A percentile compares a stretch with the other conserved stretches of the same genome.
phyloP scores from a whole-genome alignment of 306 rosid genomes.

The Malus orientalis region DNA sequence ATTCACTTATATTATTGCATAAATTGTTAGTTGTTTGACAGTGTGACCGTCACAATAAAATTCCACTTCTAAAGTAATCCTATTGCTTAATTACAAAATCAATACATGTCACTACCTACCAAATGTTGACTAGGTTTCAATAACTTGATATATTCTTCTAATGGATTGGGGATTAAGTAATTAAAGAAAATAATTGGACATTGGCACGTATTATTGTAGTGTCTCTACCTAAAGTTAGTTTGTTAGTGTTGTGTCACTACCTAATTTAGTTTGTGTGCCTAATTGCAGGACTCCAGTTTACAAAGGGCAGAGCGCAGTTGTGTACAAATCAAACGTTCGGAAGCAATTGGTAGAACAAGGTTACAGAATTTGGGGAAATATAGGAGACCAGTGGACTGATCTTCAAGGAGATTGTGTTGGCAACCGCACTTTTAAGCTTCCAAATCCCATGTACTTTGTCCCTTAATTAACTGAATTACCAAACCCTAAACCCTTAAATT shows the following conservation, averaged over 20 bases:
- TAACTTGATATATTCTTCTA: neutral
- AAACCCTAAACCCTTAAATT: neutral
- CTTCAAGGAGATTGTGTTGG: conserved; percentile 64
- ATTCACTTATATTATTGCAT: neutral
- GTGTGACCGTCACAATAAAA: neutral
- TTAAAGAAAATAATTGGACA: neutral
- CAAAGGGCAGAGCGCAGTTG: conserved; percentile 53
- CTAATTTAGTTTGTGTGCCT: neutral
- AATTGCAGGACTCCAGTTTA: conserved; percentile 30
- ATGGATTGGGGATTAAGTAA: neutral
- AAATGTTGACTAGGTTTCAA: neutral
- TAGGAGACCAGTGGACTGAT: conserved; percentile 96
- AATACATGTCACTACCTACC: neutral
- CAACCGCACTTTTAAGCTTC: conserved; percentile 70
- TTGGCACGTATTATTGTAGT: neutral
- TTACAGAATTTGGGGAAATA: conserved; percentile 77
- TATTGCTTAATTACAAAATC: no score
- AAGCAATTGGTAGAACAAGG: conserved; percentile 56
- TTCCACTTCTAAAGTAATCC: neutral
- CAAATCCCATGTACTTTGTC: conserved; percentile 88
- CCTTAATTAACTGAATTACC: conserved; percentile 20
- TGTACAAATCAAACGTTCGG: conserved; percentile 51
- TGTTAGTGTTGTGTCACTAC: neutral
- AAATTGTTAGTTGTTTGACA: no score
- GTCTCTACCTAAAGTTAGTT: neutral